Percentiles rank a stretch among this genome's conserved stretches.
Conservation (phyloP, 1,284 basidiomycete species). For the Cryptococcus sp. region DNA sequence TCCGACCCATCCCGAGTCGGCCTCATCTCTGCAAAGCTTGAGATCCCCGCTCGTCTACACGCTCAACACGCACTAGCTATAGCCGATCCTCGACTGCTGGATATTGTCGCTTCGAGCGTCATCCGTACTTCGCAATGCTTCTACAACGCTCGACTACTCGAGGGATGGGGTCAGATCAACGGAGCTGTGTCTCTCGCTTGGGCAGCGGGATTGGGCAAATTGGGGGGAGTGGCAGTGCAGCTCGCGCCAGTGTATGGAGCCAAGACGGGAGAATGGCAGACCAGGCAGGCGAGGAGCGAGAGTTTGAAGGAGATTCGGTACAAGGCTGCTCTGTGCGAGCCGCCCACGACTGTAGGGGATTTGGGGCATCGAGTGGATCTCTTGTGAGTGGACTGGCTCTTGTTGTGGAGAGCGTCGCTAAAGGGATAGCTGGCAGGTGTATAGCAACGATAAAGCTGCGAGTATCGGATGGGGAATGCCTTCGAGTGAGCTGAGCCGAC, state of each 20-base stretch:
- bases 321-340: slow-evolving; percentile 24
- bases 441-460: slow-evolving; percentile 18
- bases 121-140: slow-evolving; percentile 22
- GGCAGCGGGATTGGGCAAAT: slow-evolving; percentile 30
- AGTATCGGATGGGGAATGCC: slow-evolving; percentile 20
- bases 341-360: slow-evolving; percentile 18
- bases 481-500: slow-evolving; percentile 11
- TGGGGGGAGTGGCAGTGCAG: slow-evolving; percentile 24
- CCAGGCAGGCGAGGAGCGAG: slow-evolving; percentile 13
- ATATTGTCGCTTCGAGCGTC: slow-evolving; percentile 27
- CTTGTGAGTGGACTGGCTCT: slow-evolving; percentile 28
- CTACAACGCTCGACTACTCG: slow-evolving; percentile 29
- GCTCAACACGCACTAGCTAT: slow-evolving; percentile 18
- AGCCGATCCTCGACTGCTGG: slow-evolving; percentile 31
- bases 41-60: slow-evolving; percentile 19
- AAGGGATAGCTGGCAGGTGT: slow-evolving; percentile 37
- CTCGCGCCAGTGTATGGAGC: slow-evolving; percentile 13
- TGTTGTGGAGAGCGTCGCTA: not conserved
- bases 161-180: slow-evolving; percentile 34
- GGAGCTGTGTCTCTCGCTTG: slow-evolving; percentile 18
- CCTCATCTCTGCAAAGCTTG: slow-evolving; percentile 15
- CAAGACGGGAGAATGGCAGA: slow-evolving; percentile 3
- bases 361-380: slow-evolving; percentile 32
- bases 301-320: slow-evolving; percentile 15
- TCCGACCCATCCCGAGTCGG: not conserved